Evolutionary conservation across 352 stramenopile genomes (phyloP).

Genomic region (Globisporangium spinosum): DNA sequence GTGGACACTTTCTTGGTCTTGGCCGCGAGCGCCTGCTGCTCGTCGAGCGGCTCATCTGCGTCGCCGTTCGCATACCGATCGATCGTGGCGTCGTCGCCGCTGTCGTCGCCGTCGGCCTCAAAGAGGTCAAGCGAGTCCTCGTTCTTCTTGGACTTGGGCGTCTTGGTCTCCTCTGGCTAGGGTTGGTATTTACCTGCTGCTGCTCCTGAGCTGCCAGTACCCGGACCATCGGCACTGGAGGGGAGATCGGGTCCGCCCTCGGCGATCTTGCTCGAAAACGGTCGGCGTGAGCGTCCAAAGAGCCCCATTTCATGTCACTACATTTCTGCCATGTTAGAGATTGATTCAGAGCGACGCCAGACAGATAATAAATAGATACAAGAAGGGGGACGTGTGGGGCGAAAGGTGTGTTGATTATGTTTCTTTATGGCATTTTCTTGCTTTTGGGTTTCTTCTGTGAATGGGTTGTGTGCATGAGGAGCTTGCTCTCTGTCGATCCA

Average conservation of each 20-base stretch:
- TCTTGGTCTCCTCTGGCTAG: background rate
- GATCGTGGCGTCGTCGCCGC: constrained; percentile 77
- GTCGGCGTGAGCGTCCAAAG: constrained; percentile 26
- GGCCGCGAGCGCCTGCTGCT: constrained; percentile 24
- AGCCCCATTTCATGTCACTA: constrained; percentile 30
- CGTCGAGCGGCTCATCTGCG: constrained; percentile 22
- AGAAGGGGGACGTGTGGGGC: too few species aligned
- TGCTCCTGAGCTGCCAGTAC: background rate
- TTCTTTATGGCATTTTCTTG: constrained; percentile 8
- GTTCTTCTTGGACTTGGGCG: constrained; percentile 10
- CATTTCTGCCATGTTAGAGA: background rate
- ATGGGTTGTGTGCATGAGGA: background rate
- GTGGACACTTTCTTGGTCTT: constrained; percentile 67
- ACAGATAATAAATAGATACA: constrained; percentile 8
- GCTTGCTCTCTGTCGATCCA: background rate
- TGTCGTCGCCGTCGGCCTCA: constrained; percentile 72
- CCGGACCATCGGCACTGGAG: background rate
- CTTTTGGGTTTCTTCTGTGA: background rate
- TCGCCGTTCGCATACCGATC: constrained; percentile 53
- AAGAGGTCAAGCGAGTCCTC: constrained; percentile 54
- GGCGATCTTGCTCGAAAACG: constrained; percentile 26
- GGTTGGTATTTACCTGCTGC: background rate
- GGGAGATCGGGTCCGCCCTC: constrained; percentile 25
- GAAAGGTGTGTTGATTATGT: constrained; percentile 1
- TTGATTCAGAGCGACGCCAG: background rate